These are phyloP conservation scores for Aspergillus haitiensis DNA, from an alignment of 495 filamentous ascomycete species.

Conservation along the genomic window DNA sequence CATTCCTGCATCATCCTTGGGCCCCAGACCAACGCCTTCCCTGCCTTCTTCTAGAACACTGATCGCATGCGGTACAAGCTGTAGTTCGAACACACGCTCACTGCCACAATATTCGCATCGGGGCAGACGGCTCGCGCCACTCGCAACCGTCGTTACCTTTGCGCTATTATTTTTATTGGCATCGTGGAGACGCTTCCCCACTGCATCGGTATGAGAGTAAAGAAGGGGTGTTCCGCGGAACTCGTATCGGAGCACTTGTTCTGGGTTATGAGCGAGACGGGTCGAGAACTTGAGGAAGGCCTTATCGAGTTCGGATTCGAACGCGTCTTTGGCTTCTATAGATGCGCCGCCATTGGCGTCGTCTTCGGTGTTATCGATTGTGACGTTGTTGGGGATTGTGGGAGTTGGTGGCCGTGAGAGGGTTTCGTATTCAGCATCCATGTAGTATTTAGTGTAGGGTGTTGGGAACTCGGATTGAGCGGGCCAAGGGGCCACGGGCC, in stretches of 20 bases:
- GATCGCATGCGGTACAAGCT: slow-evolving; percentile 89
- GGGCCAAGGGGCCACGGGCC: slow-evolving; percentile 69
- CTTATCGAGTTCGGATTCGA: slow-evolving; percentile 80
- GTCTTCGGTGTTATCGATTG: slow-evolving; percentile 59
- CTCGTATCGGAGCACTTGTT: slow-evolving; percentile 92
- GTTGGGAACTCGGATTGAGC: slow-evolving; percentile 58
- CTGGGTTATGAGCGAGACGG: slow-evolving; percentile 83
- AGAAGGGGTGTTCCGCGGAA: slow-evolving; percentile 77
- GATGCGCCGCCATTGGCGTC: slow-evolving; percentile 44
- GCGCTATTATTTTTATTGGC: slow-evolving; percentile 25
- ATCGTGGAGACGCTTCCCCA: slow-evolving; percentile 63
- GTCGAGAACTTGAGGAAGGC: slow-evolving; percentile 90
- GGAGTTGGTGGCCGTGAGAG: slow-evolving; percentile 55
- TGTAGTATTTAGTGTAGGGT: slow-evolving; percentile 72
- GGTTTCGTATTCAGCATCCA: slow-evolving; percentile 92
- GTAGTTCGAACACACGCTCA: slow-evolving; percentile 81
- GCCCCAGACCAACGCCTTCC: slow-evolving; percentile 54
- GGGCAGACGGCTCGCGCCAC: slow-evolving; percentile 54
- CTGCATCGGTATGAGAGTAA: slow-evolving; percentile 71
- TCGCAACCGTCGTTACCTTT: slow-evolving; percentile 33
- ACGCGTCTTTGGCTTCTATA: slow-evolving; percentile 77
- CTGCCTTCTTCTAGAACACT: slow-evolving; percentile 81
- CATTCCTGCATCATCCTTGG: slow-evolving; percentile 73
- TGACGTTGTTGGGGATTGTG: slow-evolving; percentile 48
- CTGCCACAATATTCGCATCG: slow-evolving; percentile 74